Evolutionary conservation across 2,329 filamentous ascomycete species (phyloP).

Genomic region (Colletotrichum cordylinicola): DNA sequence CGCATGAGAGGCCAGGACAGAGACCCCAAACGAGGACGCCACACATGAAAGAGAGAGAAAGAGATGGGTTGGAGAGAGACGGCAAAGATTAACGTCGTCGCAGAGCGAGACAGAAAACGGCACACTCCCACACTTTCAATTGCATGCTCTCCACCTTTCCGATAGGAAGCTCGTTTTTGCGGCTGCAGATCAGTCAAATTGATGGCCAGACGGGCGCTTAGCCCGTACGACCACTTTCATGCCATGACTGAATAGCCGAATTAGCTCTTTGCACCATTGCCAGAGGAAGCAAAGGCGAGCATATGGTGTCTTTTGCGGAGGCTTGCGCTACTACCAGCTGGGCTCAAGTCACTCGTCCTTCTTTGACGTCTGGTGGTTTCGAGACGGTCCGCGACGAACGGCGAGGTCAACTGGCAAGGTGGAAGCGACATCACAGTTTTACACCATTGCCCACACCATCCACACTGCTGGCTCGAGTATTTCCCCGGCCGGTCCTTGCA

Average conservation of each 20-base stretch:
- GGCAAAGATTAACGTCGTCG: not conserved
- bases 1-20: constrained; percentile 4
- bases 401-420: not conserved
- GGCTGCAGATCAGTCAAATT: constrained; percentile 12
- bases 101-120: constrained; percentile 3
- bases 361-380: constrained; percentile 14
- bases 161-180: constrained; percentile 4
- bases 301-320: not conserved
- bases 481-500: constrained; percentile 8
- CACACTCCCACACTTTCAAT: not conserved
- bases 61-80: not conserved
- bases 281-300: constrained; percentile 3
- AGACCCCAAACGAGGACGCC: not conserved
- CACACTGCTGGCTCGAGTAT: not conserved
- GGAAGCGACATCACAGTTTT: not conserved
- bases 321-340: not conserved
- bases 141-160: not conserved
- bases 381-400: constrained; percentile 3
- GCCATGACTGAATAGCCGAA: not conserved
- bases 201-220: constrained; percentile 16
- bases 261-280: not conserved
- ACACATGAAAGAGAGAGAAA: not conserved
- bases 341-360: not conserved
- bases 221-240: constrained; percentile 1
- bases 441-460: not conserved